Evolutionary conservation across 1,284 basidiomycete genomes (phyloP).

Genomic region (Boletus mariae): DNA sequence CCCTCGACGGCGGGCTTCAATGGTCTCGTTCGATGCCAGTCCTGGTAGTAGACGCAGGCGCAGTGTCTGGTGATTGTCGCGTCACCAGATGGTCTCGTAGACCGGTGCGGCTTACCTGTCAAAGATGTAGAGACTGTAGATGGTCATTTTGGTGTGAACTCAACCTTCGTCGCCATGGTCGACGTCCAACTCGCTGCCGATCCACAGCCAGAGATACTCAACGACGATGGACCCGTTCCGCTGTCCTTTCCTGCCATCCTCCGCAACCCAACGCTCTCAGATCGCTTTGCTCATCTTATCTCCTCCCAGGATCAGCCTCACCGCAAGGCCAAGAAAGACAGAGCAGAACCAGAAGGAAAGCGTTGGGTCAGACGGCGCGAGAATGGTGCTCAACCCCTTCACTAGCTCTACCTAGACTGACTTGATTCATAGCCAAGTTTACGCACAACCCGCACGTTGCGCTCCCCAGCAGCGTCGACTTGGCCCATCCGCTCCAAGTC

Average conservation of each 20-base stretch:
- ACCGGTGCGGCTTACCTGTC: slow-evolving; percentile 55
- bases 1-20: slow-evolving; percentile 69
- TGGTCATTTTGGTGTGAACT: slow-evolving; percentile 56
- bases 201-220: neutral
- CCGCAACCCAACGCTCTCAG: slow-evolving; percentile 50
- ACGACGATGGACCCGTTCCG: slow-evolving; percentile 38
- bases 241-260: slow-evolving; percentile 71
- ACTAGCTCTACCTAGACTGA: neutral
- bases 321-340: slow-evolving; percentile 37
- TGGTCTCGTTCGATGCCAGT: slow-evolving; percentile 82
- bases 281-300: slow-evolving; percentile 52
- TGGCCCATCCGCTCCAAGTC: slow-evolving; percentile 42
- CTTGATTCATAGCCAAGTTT: slow-evolving; percentile 52
- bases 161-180: slow-evolving; percentile 9
- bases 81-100: neutral
- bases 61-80: slow-evolving; percentile 63
- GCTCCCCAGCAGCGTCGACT: slow-evolving; percentile 54
- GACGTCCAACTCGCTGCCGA: neutral
- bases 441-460: slow-evolving; percentile 67
- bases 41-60: slow-evolving; percentile 88
- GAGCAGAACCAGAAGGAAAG: slow-evolving; percentile 68
- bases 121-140: slow-evolving; percentile 87
- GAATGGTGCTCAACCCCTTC: slow-evolving; percentile 49
- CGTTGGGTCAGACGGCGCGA: slow-evolving; percentile 71
- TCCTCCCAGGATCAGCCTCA: slow-evolving; percentile 5